Evolutionary conservation across 495 filamentous ascomycete genomes (phyloP).

Genomic region (Platismatia glauca): DNA sequence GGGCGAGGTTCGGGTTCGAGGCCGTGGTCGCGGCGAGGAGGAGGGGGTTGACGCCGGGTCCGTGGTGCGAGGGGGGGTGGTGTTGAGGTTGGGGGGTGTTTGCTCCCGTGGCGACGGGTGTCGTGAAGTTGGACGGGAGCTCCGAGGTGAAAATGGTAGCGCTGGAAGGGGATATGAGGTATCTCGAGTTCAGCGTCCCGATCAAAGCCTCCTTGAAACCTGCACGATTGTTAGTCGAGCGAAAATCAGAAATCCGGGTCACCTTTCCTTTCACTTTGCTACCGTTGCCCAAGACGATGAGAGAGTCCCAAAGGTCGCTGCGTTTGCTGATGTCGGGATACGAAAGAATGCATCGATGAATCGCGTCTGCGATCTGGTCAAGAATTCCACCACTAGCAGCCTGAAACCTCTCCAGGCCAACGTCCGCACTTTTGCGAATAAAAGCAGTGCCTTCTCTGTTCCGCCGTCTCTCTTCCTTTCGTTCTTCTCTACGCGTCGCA

Average conservation of each 20-base stretch:
- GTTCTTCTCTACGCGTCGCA: slow-evolving; percentile 29
- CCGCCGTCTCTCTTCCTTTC: slow-evolving; percentile 32
- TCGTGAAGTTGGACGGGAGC: slow-evolving; percentile 81
- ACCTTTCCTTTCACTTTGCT: slow-evolving; percentile 65
- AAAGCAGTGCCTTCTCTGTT: slow-evolving; percentile 33
- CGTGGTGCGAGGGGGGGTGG: slow-evolving; percentile 34
- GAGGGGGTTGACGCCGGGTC: slow-evolving; percentile 72
- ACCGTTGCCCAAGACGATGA: slow-evolving; percentile 85
- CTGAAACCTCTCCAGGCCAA: slow-evolving; percentile 81
- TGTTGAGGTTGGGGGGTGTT: slow-evolving; percentile 63
- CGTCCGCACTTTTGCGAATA: slow-evolving; percentile 64
- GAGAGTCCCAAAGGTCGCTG: slow-evolving; percentile 76
- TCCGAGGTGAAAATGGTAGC: slow-evolving; percentile 96
- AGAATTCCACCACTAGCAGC: slow-evolving; percentile 66
- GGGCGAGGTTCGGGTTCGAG: slow-evolving; percentile 43
- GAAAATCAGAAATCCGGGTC: slow-evolving; percentile 3
- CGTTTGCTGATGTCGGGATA: slow-evolving; percentile 74
- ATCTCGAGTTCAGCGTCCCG: slow-evolving; percentile 66
- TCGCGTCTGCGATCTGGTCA: slow-evolving; percentile 67
- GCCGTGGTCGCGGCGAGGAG: slow-evolving; percentile 82
- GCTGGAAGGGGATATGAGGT: slow-evolving; percentile 78
- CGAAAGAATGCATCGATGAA: slow-evolving; percentile 70
- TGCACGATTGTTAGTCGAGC: slow-evolving; percentile 23
- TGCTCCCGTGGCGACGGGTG: slow-evolving; percentile 80
- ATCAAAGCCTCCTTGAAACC: slow-evolving; percentile 82